Evolutionary conservation across 2,329 filamentous ascomycete species (phyloP).

Genomic region (Penicillium crustosum): DNA sequence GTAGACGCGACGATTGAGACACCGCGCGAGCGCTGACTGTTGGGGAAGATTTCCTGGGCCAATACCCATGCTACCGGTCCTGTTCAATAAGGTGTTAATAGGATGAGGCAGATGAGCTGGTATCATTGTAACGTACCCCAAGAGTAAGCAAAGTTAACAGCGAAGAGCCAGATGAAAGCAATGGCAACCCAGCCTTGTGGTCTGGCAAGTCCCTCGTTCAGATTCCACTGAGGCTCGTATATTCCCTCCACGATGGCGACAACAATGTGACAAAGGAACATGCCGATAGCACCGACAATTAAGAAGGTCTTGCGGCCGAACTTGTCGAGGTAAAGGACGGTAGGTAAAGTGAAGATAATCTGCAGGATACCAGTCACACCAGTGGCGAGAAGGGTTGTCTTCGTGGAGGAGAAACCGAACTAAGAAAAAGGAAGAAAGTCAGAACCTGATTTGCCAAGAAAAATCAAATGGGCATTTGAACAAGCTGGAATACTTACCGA

Average conservation of each 20-base stretch:
- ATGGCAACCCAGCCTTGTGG: conserved; percentile 69
- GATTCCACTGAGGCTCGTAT: conserved; percentile 58
- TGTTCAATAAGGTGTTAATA: not conserved
- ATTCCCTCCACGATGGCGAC: conserved; percentile 54
- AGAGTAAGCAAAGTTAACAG: conserved; percentile 39
- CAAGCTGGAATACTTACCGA: not conserved
- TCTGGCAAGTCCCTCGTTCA: conserved; percentile 42
- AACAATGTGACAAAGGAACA: conserved; percentile 70
- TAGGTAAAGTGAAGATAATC: conserved; percentile 39
- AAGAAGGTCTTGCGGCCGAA: conserved; percentile 41
- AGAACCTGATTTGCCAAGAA: not conserved
- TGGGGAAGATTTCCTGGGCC: conserved; percentile 40
- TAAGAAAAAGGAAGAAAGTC: not conserved
- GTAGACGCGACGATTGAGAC: conserved; percentile 30
- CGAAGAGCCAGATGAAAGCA: conserved; percentile 62
- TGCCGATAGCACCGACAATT: conserved; percentile 59
- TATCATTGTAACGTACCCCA: conserved; percentile 26
- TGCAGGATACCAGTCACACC: conserved; percentile 33
- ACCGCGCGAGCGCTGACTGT: conserved; percentile 30
- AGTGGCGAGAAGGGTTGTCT: conserved; percentile 27
- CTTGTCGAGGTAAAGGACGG: conserved; percentile 39
- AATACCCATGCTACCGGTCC: conserved; percentile 54
- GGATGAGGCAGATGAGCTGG: not conserved
- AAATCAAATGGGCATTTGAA: not conserved
- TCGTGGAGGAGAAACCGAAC: conserved; percentile 29